Evolutionary conservation across 805 yeast genomes (phyloP).

Genomic region (Teunomyces funiuensis): DNA sequence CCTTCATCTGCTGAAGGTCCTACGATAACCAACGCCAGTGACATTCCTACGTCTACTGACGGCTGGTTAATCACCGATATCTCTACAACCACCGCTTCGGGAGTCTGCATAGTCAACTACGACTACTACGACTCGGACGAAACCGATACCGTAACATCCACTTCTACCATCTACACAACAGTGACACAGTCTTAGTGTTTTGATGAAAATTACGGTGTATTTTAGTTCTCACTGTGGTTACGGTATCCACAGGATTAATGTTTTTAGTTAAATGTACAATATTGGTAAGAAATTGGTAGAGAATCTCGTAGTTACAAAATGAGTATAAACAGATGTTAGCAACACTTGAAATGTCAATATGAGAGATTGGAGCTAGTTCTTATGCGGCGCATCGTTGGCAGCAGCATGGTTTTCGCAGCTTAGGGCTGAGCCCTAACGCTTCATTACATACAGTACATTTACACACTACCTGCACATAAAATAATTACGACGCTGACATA

Average conservation of each 20-base stretch:
- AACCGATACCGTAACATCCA: conserved; percentile 33
- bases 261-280: conserved; percentile 3
- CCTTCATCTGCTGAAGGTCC: conserved; percentile 12
- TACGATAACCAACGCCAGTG: conserved; percentile 26
- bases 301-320: no score
- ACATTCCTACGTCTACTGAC: conserved; percentile 19
- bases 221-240: no score
- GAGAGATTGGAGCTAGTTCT: no score
- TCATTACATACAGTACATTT: not conserved
- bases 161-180: conserved; percentile 36
- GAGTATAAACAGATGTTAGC: no score
- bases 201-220: not conserved
- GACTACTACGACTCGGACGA: conserved; percentile 34
- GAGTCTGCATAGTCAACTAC: conserved; percentile 37
- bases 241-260: no score
- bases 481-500: conserved; percentile 1
- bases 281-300: not conserved
- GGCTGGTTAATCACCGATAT: conserved; percentile 37
- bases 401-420: no score
- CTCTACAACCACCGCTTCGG: conserved; percentile 28
- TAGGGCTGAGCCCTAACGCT: conserved; percentile 1
- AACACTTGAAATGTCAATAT: not conserved
- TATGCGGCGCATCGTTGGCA: no score
- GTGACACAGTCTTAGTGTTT: conserved; percentile 22
- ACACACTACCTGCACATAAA: not conserved